Base-by-base conservation (phyloP, 768 basidiomycete species). In the Russula compacta region DNA sequence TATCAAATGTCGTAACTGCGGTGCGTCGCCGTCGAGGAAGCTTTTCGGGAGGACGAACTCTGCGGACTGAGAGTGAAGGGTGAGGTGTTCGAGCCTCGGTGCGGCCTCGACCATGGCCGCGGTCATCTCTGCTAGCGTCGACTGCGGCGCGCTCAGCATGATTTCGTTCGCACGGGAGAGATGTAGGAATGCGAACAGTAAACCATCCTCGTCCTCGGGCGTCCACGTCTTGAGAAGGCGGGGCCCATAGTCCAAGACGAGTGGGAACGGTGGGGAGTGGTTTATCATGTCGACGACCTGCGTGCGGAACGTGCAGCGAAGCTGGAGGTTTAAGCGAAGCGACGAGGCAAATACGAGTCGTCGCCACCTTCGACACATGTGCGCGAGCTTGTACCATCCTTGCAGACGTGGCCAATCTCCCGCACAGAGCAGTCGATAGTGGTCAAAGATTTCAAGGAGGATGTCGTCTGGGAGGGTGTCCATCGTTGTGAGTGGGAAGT, bases 341-440 rank as follows among this genome's bases (percentile, higher is more conserved):
- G 61, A 53, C n/a, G 61, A 63, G 19, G 61, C 21, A 29, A 63
- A 63, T 15, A 58, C 61, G 39, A 58, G 56, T 19, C 11, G 44
- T 38, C 61, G 52, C 56, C 56, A 62, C 24, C 56, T 47, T n/a
- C 6, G 39, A 40, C 50, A 58, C 5, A 35, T 48, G 32, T 62
- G 61, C 2, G 51, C 61, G 46, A 62, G 56, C 21, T 57, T 58
- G 46, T 62, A 62, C 61, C 61, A 62, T 40, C 61, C 39, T 43
- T 58, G 56, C 6, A 36, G 29, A 47, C 38, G 36, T 15, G 43
- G 6, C 43, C 50, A 46, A 39, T 46, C 39, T 6, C 36, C 43
- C 17, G 21, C 43, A 10, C 14, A 40, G 50, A 46, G 2, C 14
- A 17, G 29, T 40, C 51, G 56, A 43, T 62, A 58, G 21, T 53